Evolutionary conservation across 495 filamentous ascomycete species (phyloP), one percentile per base, ranked within the genome.

Genomic region (Penicillium goetzii): DNA sequence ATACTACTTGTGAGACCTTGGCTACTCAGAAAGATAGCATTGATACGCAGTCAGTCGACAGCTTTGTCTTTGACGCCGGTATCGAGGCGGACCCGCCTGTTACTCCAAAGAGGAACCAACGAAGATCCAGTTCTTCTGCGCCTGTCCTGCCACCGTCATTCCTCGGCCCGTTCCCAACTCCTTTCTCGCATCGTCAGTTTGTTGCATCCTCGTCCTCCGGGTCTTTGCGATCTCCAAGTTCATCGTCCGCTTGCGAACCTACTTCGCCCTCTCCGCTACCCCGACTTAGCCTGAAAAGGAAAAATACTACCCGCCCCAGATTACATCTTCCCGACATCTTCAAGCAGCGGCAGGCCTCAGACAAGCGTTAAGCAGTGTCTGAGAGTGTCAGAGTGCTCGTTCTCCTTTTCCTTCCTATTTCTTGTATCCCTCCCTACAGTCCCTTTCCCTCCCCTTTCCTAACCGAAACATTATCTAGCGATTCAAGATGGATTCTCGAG

Each of bases 401-500:
- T 11, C 3, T 11, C 52, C 0, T n/a, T 34, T 33, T 15, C 17
- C 51, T 21, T 33, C 12, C 21, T 8, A 19, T 9, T 6, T 21
- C 25, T 47, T 47, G 19, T 10, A 23, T 23, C 21, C 3, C 10
- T 23, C 4, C 21, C 43, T 8, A 21, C 12, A 1, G 0, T 11
- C 19, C 21, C 43, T n/a, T 32, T 12, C 12, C 7, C 15, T 33
- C 10, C 12, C 10, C 52, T 7, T 25, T 23, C 32, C 52, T 36
- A 2, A 23, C 30, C 50, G 14, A n/a, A 53, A 30, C 6, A 53
- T 1, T 33, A 10, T 12, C 28, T n/a, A 21, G 5, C 2, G 23
- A 47, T n/a, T 3, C 56, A 68, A 66, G 40, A 77, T 77, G 75
- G 72, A 72, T 28, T n/a, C 69, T 43, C 74, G 77, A 9, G 68